phyloP scores from a whole-genome alignment of 768 basidiomycete species.

The Hydnomerulius pinastri region DNA sequence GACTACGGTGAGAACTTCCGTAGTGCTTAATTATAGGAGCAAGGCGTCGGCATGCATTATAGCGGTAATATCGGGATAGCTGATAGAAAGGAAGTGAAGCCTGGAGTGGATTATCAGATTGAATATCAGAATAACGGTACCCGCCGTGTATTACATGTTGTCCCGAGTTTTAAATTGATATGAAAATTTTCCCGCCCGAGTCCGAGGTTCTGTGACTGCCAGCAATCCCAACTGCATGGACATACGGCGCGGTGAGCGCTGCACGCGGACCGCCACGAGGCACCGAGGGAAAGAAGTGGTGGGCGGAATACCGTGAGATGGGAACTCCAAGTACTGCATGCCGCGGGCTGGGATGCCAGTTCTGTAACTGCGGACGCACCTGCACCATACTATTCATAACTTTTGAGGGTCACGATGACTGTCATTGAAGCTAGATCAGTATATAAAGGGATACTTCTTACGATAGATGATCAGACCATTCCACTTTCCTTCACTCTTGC shows the following conservation, averaged over 20 bases:
- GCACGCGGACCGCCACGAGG: constrained; percentile 6
- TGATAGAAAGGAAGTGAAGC: neutral
- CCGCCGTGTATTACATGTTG: no score
- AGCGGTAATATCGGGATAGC: neutral
- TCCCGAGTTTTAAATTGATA: no score
- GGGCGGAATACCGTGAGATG: constrained; percentile 6
- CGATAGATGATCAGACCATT: neutral
- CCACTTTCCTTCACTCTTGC: neutral
- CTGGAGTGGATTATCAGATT: neutral
- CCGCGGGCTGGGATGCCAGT: no score
- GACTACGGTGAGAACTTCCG: neutral
- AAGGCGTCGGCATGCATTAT: neutral
- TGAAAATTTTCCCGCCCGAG: no score
- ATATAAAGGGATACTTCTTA: constrained; percentile 6
- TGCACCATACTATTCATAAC: constrained; percentile 12
- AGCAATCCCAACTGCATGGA: no score
- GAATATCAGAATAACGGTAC: no score
- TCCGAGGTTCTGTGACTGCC: no score
- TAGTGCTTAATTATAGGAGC: neutral
- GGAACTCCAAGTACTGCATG: neutral
- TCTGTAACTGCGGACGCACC: neutral
- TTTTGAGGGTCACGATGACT: neutral
- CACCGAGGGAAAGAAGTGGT: constrained; percentile 6
- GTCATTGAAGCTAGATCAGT: neutral
- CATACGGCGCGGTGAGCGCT: neutral